Evolutionary conservation across 1,284 basidiomycete genomes (phyloP), one percentile per base, ranked within the genome.

Genomic region (Sporisorium reilianum): DNA sequence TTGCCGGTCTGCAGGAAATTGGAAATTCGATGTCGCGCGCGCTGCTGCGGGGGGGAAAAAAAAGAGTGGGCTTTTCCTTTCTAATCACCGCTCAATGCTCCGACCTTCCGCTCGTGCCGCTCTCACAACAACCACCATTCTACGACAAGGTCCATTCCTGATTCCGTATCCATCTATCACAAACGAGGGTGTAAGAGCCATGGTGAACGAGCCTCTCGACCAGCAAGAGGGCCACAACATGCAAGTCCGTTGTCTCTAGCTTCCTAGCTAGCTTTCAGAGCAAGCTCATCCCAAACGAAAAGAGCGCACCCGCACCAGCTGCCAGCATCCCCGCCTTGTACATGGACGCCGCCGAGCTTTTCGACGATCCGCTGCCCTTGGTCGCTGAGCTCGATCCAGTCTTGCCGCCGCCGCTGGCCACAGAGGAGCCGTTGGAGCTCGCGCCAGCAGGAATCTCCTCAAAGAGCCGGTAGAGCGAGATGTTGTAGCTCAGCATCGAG

Each of bases 401-500:
- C 38, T 20, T 41, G 8, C 18, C n/a, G 30, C 0, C 22, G 22
- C 42, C 41, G 26, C 22, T 41, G 5, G 28, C 28, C 28, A 18
- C 26, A 2, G 42, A 30, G 12, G 34, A 52, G 36, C 46, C 38
- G n/a, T 11, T 54, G 10, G 41, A 16, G 22, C 25, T 48, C 36
- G 65, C 60, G 12, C 52, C 63, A 32, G 54, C 40, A n/a, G 57
- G 64, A 10, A 54, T 18, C 46, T 78, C 64, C 42, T 69, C 58
- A 34, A 82, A 82, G 28, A 82, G 41, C n/a, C 62, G 56, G 16
- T 75, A 65, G n/a, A 83, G 56, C 45, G 69, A 68, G 38, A 56
- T 60, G 56, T 70, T 75, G 53, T 65, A 66, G 5, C 64, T 63
- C 32, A 83, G 44, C 81, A 83, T 83, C 26, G 80, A 55, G 49